A percentile compares a stretch with the other conserved stretches of the same genome.
phyloP scores from a whole-genome alignment of 352 stramenopile species.

The Vaucheria bursata region DNA sequence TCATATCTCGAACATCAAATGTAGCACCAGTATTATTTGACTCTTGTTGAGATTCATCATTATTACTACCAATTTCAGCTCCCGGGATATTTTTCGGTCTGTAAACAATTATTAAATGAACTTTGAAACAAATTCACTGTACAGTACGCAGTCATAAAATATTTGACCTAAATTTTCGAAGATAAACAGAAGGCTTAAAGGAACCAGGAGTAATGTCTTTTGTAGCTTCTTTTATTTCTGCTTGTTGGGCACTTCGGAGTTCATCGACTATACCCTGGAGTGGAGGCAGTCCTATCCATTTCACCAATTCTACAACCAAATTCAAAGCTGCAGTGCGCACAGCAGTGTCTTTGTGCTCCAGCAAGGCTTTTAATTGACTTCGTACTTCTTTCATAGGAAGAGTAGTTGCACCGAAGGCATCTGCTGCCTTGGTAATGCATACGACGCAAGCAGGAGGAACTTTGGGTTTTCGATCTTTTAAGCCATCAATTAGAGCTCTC shows the following conservation, averaged over 20 bases:
- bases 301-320: neutral
- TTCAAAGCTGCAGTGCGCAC: constrained; percentile 10
- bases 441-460: constrained; percentile 38
- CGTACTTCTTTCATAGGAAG: constrained; percentile 40
- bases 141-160: too few relatives aligned
- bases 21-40: neutral
- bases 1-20: constrained; percentile 43
- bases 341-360: constrained; percentile 9
- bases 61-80: neutral
- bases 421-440: constrained; percentile 34
- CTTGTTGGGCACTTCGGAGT: constrained; percentile 5
- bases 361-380: constrained; percentile 4
- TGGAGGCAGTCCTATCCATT: neutral
- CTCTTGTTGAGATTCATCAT: neutral
- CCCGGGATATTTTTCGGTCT: constrained; percentile 3
- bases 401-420: constrained; percentile 33
- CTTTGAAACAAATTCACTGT: too few relatives aligned
- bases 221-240: constrained; percentile 2
- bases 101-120: neutral
- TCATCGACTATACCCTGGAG: neutral
- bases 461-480: constrained; percentile 43
- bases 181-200: constrained; percentile 5
- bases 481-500: constrained; percentile 25
- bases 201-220: constrained; percentile 1
- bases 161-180: constrained; percentile 11